Base-by-base conservation (phyloP, 129 eudicot species). In the Scalesia atractyloides region DNA sequence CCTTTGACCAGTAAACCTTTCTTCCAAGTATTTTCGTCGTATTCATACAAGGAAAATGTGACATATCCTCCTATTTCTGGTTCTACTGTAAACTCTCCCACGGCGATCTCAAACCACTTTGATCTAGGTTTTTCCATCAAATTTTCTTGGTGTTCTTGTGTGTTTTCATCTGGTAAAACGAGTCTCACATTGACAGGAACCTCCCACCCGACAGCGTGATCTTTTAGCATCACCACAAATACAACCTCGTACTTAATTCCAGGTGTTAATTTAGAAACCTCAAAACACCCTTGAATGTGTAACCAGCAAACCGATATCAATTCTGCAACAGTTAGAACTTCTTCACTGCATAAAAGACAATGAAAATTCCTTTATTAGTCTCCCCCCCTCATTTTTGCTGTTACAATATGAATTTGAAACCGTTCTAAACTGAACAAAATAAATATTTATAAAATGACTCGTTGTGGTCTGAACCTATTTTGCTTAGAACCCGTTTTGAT, bases 11-110 rank as follows among this genome's bases (percentile, higher is more conserved):
- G n/a, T n/a, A n/a, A n/a, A n/a, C n/a, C n/a, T n/a, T n/a, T n/a
- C n/a, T n/a, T 93, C 98, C 98, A 93, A 30, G 44, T 69, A 52
- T 92, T 92, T 7, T 83, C 92, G 58, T 89, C 82, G n/a, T 84
- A 82, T 58, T 90, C 96, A 52, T 76, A 93, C 19, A 93, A 50
- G 0, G 95, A 89, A 52, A 84, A 76, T 44, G 89, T 90, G 3
- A 93, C 78, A 43, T 74, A 85, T 69, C 96, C 98, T 15, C 34
- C n/a, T 2, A 75, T 75, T 5, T 73, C 74, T 0, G 82, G 69
- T 6, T 79, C 73, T 3, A 78, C 79, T 64, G 7, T 76, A 69
- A 93, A 80, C 81, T 87, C 87, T 3, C 97, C 98, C 7, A 72
- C 87, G 0, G 69, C 76, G 57, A 93, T 84, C 74, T 87, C 92